Conservation (phyloP, 2,329 filamentous ascomycete genomes). For the Cadophora sp. region DNA sequence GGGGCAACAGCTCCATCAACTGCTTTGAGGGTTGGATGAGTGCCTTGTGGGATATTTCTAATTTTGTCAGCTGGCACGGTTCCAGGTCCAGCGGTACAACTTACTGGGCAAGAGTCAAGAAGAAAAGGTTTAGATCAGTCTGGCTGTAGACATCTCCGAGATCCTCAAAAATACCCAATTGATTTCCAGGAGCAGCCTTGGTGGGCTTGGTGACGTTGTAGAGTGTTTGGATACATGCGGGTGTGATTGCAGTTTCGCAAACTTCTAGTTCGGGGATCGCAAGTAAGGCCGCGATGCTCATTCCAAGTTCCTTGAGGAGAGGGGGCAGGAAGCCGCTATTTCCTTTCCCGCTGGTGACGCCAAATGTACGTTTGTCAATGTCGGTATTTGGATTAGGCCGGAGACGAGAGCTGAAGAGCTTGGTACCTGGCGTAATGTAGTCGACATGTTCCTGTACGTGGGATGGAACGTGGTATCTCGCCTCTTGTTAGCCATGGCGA, state of each 20-base stretch:
- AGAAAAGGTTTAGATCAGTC: constrained; percentile 52
- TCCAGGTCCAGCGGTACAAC: constrained; percentile 41
- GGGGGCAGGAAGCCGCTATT: constrained; percentile 17
- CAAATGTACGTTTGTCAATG: constrained; percentile 32
- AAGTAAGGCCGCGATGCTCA: constrained; percentile 23
- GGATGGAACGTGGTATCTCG: constrained; percentile 39
- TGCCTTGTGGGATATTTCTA: constrained; percentile 47
- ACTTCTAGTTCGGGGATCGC: constrained; percentile 21
- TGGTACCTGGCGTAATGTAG: constrained; percentile 42
- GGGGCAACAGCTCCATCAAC: constrained; percentile 50
- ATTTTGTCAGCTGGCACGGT: neutral
- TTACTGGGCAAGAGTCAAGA: constrained; percentile 42
- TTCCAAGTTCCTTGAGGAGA: constrained; percentile 16
- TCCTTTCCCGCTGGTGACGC: constrained; percentile 25
- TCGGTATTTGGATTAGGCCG: constrained; percentile 37
- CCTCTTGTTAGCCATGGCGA: neutral
- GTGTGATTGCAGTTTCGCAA: constrained; percentile 47
- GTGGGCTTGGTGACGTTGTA: constrained; percentile 41
- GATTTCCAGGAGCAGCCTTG: constrained; percentile 26
- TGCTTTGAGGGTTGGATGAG: constrained; percentile 47
- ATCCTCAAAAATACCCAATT: constrained; percentile 60
- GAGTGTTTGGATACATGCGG: constrained; percentile 50
- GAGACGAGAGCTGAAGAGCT: constrained; percentile 51
- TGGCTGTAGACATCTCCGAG: constrained; percentile 59
- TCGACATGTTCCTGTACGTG: constrained; percentile 40